Evolutionary conservation across 352 stramenopile species (phyloP).

Genomic region (Globisporangium nodosum): DNA sequence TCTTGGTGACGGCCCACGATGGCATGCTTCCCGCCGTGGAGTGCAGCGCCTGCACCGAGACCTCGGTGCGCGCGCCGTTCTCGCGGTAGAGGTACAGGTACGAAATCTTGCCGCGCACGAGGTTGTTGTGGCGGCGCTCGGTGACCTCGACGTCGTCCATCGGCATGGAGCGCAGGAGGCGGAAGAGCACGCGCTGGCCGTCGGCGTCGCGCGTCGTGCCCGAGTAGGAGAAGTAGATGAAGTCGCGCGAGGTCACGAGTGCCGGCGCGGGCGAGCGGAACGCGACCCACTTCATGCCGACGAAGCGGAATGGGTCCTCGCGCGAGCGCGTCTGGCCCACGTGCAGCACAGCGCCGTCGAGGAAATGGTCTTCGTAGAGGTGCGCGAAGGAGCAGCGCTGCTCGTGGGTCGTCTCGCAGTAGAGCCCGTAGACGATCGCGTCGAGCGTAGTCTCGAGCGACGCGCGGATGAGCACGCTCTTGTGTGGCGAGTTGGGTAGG

Average conservation of each 20-base stretch:
- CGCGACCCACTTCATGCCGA: conserved; percentile 39
- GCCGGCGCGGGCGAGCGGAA: conserved; percentile 30
- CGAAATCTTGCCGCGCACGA: conserved; percentile 36
- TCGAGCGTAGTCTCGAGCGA: conserved; percentile 37
- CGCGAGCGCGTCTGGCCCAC: conserved; percentile 21
- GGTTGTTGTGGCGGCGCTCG: conserved; percentile 18
- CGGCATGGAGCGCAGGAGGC: conserved; percentile 30
- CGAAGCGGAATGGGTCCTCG: conserved; percentile 39
- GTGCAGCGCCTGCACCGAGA: conserved; percentile 27
- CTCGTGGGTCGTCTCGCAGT: conserved; percentile 32
- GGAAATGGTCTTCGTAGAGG: conserved; percentile 40
- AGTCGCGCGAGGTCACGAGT: conserved; percentile 35
- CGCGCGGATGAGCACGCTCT: conserved; percentile 20
- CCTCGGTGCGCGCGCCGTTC: conserved; percentile 25
- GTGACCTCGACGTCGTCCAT: conserved; percentile 30
- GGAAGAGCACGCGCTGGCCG: conserved; percentile 33
- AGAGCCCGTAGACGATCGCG: conserved; percentile 33
- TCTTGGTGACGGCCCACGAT: conserved; percentile 32
- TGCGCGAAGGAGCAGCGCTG: conserved; percentile 27
- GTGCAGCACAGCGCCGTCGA: conserved; percentile 43
- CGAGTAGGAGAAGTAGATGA: conserved; percentile 38
- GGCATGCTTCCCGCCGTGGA: conserved; percentile 29
- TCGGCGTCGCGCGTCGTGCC: conserved; percentile 24
- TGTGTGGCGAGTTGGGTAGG: conserved; percentile 21
- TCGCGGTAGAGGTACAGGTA: conserved; percentile 32